Evolutionary conservation across 257 asterid species (phyloP), one percentile per base, ranked within the genome.

Genomic region (Paraleonurus japonicus): DNA sequence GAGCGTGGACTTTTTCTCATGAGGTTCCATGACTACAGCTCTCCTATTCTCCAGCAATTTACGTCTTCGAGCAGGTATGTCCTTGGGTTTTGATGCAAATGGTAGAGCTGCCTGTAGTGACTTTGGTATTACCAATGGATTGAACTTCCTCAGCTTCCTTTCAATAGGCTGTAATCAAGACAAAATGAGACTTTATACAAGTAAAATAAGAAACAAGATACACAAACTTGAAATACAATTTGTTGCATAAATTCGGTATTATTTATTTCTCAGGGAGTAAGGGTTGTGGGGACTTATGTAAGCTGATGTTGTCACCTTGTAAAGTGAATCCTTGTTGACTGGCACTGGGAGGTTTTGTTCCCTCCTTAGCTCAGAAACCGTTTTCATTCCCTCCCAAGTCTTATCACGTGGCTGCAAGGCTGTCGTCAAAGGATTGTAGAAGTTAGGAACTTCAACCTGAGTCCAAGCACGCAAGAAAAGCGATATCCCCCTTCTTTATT

Each of bases 391-490:
- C 76, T 80, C 81, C 99, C 99, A 94, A 37, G 85, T 89, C 65
- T 74, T 77, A 55, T 81, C 82, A 33, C 93, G 95, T 43, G 97
- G 96, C 89, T 88, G 99, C 80, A 94, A 78, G 33, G 96, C 96
- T 65, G 96, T 94, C 39, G 99, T 91, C 78, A 94, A 78, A 32
- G 96, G 97, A 77, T 88, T 94, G 96, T 60, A 89, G 74, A 89
- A 94, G 43, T 53, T 12, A 67, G 99, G 99, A 70, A 91, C 91
- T 72, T 94, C 99, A 55, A 94, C 97, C 81, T 86, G 96, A 75
- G 91, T 86, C 99, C 97, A 94, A 45, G 96, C 99, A 70, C 96
- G 99, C 85, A 94, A 81, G 82, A 94, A 94, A 20, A 91, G n/a
- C 96, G n/a, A 85, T 84, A 78, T 94, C 99, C 3, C 96, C 84